Evolutionary conservation across 306 rosid genomes (phyloP), one percentile per base, ranked within the genome.

Genomic region (Ammopiptanthus mongolicus): DNA sequence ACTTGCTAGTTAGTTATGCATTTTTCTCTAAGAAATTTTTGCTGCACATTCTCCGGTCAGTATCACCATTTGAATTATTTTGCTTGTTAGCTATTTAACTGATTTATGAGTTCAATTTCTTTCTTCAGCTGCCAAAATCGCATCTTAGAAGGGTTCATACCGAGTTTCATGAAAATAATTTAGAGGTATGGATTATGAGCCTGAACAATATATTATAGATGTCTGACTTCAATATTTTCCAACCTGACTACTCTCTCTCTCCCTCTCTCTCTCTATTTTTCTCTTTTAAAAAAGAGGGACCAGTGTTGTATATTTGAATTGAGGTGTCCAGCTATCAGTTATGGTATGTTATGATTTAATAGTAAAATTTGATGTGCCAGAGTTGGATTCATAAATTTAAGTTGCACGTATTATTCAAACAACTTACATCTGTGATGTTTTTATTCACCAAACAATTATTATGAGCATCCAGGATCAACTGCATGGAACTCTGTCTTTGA

Each of bases 131-230:
- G 86, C 89, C 93, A 23, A 88, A 85, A 81, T 78, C 87, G 51
- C 93, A 92, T 82, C 80, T 94, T 62, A 87, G 97, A 87, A 88
- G 46, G 81, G 96, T 92, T 46, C 98, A 94, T 85, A 83, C 78
- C 84, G 96, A 87, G 80, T 94, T 94, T 86, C 98, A 94, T 75
- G 95, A 94, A 74, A 87, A 90, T 82, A 82, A 81, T 25, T 4
- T 88, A 74, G 89, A 94, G 98, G 98, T 94, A 87, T 76, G 90
- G 55, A 66, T 78, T 56, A 53, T 28, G 53, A 51, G 25, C 42
- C 53, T 31, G 53, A 67, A 64, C 50, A 48, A 12, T 59, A 50
- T 50, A 73, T 65, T 33, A 19, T 36, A 58, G 17, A 59, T 15
- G 74, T 48, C 22, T 44, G 33, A 64, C 41, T 39, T 80, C 60